Evolutionary conservation across 2,329 filamentous ascomycete species (phyloP).

Genomic region (Ophiostoma piceae): DNA sequence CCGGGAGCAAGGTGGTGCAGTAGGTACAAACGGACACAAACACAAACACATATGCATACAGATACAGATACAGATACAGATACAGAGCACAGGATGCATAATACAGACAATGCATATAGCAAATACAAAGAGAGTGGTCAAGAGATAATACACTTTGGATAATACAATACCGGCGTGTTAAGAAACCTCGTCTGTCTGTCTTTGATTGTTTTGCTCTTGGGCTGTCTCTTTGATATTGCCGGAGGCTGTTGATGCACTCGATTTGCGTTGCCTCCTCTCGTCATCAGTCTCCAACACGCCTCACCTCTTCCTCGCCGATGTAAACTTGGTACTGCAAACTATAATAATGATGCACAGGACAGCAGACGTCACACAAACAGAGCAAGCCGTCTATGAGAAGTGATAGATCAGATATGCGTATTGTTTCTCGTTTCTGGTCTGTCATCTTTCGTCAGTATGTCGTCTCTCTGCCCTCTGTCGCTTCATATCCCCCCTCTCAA

Average conservation of each 20-base stretch:
- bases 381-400: slow-evolving; percentile 2
- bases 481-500: background rate
- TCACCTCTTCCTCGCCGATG: background rate
- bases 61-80: background rate
- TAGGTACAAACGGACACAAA: slow-evolving; percentile 10
- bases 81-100: background rate
- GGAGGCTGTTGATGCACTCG: background rate
- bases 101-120: background rate
- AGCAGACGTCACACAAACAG: slow-evolving; percentile 12
- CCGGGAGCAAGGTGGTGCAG: background rate
- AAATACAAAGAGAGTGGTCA: too few species aligned
- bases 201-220: background rate
- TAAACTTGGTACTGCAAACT: background rate
- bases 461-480: too few species aligned
- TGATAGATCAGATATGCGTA: slow-evolving; percentile 12
- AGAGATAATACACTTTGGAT: too few species aligned
- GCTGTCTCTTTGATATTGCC: too few species aligned
- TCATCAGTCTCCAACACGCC: background rate
- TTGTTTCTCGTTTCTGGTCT: background rate
- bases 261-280: background rate
- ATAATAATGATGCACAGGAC: background rate
- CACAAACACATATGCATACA: background rate
- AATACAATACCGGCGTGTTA: background rate
- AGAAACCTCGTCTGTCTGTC: background rate
- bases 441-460: background rate